Conservation (phyloP, 331 rosid species). For the Quercus tomentella region DNA sequence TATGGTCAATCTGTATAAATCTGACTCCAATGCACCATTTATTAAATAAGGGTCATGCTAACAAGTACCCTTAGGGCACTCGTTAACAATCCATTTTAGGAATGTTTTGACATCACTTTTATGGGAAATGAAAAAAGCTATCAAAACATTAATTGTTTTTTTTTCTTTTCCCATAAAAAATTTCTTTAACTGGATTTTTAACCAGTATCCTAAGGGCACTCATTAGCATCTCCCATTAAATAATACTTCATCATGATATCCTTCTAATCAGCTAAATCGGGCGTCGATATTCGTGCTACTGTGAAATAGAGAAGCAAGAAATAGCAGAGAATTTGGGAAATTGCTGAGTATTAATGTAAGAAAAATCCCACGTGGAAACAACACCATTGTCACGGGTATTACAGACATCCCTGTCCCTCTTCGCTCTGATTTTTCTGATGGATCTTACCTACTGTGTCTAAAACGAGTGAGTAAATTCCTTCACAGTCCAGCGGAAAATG, state of each 20-base stretch:
- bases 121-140: too few species aligned
- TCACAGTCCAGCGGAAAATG: constrained; percentile 15
- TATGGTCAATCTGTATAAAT: constrained; percentile 15
- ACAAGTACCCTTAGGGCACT: too few species aligned
- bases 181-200: too few species aligned
- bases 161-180: too few species aligned
- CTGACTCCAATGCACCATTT: background rate
- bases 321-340: constrained; percentile 35
- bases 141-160: too few species aligned
- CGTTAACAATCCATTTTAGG: too few species aligned
- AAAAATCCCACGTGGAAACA: constrained; percentile 33
- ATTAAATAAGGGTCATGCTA: too few species aligned
- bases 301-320: constrained; percentile 11
- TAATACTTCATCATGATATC: too few species aligned
- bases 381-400: constrained; percentile 31
- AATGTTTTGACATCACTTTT: too few species aligned
- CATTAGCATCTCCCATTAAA: too few species aligned
- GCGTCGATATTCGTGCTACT: constrained; percentile 21
- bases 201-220: too few species aligned
- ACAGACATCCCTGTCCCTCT: constrained; percentile 35
- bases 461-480: constrained; percentile 17
- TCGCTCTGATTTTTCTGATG: background rate
- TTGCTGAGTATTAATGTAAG: constrained; percentile 4
- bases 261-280: constrained; percentile 1
- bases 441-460: constrained; percentile 8